phyloP scores from a whole-genome alignment of 148 eudicot genomes.

The Polygonum maritimum region DNA sequence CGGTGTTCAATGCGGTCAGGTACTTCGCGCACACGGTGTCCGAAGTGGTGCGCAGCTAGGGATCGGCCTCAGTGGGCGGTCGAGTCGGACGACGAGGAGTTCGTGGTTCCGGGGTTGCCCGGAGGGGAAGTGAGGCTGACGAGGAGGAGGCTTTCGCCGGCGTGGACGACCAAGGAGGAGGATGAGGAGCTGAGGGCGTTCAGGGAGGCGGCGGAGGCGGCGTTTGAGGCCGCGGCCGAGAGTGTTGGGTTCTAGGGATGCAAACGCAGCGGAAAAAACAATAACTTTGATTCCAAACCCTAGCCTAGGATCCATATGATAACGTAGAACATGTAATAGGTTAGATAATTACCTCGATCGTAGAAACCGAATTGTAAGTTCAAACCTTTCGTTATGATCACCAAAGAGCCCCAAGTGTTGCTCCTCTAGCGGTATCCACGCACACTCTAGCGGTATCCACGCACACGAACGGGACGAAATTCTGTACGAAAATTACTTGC shows the following conservation, averaged over 20 bases:
- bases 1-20: constrained; percentile 41
- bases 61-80: constrained; percentile 26
- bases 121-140: constrained; percentile 22
- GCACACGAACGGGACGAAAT: too few species aligned
- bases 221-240: background rate
- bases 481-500: too few species aligned
- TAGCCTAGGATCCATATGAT: too few species aligned
- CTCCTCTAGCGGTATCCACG: too few species aligned
- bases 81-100: constrained; percentile 33
- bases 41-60: constrained; percentile 14
- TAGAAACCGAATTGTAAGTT: too few species aligned
- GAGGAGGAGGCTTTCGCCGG: constrained; percentile 16
- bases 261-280: too few species aligned
- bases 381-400: too few species aligned
- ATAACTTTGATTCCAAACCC: too few species aligned
- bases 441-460: too few species aligned
- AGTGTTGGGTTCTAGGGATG: constrained; percentile 8
- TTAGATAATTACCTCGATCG: too few species aligned
- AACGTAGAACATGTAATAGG: too few species aligned
- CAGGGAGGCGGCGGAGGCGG: background rate
- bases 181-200: background rate
- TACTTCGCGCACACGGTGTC: constrained; percentile 22
- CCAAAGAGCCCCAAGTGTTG: too few species aligned
- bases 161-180: background rate
- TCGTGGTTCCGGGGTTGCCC: constrained; percentile 30